Evolutionary conservation across 768 basidiomycete species (phyloP).

Genomic region (Termitomyces sp.): DNA sequence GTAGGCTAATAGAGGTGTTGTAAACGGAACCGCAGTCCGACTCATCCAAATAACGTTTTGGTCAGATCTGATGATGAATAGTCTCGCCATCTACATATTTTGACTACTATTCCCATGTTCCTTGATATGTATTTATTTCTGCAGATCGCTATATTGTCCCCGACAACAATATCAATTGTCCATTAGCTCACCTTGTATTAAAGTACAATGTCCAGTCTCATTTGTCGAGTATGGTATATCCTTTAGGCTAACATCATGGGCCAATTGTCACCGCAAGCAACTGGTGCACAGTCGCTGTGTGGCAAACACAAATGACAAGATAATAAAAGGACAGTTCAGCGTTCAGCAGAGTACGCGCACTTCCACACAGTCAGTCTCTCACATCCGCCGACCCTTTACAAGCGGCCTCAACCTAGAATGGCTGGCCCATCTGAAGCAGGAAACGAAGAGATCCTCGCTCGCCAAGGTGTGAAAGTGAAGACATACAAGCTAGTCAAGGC

Average conservation of each 20-base stretch:
- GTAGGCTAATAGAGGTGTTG: slow-evolving; percentile 7
- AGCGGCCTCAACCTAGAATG: neutral
- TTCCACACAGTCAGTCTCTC: neutral
- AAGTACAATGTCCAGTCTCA: neutral
- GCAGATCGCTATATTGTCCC: neutral
- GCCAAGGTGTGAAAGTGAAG: neutral
- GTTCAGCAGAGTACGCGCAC: neutral
- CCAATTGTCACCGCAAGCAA: neutral
- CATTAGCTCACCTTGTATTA: neutral
- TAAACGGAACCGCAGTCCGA: neutral
- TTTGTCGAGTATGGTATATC: neutral
- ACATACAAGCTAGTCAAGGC: neutral
- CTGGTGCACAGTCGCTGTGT: neutral
- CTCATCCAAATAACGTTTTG: neutral
- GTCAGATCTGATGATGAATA: neutral
- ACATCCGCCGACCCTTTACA: too few species aligned
- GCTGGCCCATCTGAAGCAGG: neutral
- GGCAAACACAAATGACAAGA: neutral
- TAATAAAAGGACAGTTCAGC: neutral
- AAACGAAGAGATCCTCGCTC: neutral
- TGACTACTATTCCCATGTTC: neutral
- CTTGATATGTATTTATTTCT: neutral
- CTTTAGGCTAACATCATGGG: neutral
- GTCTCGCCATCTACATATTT: neutral
- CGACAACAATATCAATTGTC: neutral